phyloP scores from a whole-genome alignment of 202 grass and related monocot genomes.

The Panicum virgatum region DNA sequence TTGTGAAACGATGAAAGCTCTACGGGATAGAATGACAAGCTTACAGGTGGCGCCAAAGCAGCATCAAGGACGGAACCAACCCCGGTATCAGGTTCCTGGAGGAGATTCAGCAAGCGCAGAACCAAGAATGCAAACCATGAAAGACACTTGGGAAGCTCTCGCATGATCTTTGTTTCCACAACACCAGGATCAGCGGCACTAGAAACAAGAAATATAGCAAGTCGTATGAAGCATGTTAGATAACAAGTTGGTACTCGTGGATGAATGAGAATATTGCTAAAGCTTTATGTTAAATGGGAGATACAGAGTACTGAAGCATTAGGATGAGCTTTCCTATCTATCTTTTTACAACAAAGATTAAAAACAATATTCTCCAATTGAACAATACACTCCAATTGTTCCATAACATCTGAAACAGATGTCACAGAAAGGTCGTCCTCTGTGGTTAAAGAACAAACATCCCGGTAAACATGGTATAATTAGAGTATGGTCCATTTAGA shows the following conservation, averaged over 20 bases:
- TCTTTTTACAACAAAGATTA: not conserved
- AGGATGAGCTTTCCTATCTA: not conserved
- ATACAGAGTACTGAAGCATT: not conserved
- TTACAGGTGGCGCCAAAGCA: constrained; percentile 69
- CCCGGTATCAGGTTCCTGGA: constrained; percentile 59
- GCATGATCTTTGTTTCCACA: constrained; percentile 84
- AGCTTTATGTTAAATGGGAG: not conserved
- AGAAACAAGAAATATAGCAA: constrained; percentile 21
- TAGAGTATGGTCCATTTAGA: not conserved
- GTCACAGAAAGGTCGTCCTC: constrained; percentile 4
- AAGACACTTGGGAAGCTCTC: constrained; percentile 67
- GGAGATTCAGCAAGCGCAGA: constrained; percentile 53
- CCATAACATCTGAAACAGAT: not conserved
- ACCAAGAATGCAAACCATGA: constrained; percentile 54
- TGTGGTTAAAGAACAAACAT: not conserved
- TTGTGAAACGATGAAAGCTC: not conserved
- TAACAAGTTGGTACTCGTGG: not conserved
- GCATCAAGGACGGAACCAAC: constrained; percentile 76
- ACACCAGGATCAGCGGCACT: constrained; percentile 85
- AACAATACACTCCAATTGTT: no score
- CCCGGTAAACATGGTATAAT: not conserved
- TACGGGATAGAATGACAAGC: not conserved
- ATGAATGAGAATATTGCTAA: not conserved
- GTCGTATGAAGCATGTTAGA: constrained; percentile 20
- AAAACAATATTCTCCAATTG: not conserved